Evolutionary conservation across 2,329 filamentous ascomycete species (phyloP), one percentile per base, ranked within the genome.

Genomic region (Fusarium papillatum): DNA sequence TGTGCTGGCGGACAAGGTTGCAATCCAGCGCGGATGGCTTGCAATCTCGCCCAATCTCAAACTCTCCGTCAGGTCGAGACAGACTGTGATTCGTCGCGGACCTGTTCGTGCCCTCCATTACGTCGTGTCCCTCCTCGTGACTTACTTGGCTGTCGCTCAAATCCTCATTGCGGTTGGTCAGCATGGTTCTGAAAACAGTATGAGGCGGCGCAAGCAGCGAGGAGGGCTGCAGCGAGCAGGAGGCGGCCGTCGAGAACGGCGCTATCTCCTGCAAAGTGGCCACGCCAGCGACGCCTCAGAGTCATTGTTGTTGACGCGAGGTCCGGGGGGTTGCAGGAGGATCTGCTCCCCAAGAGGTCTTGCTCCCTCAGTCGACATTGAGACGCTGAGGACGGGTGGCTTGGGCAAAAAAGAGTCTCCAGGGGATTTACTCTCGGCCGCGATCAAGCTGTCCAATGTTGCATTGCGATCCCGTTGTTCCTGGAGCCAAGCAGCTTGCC

Each of bases 1-100:
- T 76, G 73, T 76, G 73, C 63, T 68, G 73, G 46, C 50, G 31
- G 48, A 73, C 73, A 76, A 68, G 70, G 73, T 75, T 75, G 69
- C 73, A 75, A 68, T 65, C 66, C 66, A 67, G 39, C 62, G 61
- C 64, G 66, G 73, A 71, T 74, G 73, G 73, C 73, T 76, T 70
- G 70, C 53, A 60, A 67, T 70, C 63, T 67, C 36, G 60, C 63
- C 70, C 48, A 73, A 71, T 53, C 70, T 74, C 73, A 76, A 76
- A 76, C 73, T 76, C 64, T 76, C 73, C 48, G 22, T 19, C 66
- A 71, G 63, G 60, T 66, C 64, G 55, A 76, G 66, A 59, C 70
- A 53, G 36, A 60, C 26, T 36, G 19, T 76, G 73, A 76, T 76
- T 76, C 70, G 73, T 39, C 29, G 50, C 36, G 64, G 55, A 55